Conservation (phyloP, 345 rosid species). For the Rhodomyrtus tomentosa region DNA sequence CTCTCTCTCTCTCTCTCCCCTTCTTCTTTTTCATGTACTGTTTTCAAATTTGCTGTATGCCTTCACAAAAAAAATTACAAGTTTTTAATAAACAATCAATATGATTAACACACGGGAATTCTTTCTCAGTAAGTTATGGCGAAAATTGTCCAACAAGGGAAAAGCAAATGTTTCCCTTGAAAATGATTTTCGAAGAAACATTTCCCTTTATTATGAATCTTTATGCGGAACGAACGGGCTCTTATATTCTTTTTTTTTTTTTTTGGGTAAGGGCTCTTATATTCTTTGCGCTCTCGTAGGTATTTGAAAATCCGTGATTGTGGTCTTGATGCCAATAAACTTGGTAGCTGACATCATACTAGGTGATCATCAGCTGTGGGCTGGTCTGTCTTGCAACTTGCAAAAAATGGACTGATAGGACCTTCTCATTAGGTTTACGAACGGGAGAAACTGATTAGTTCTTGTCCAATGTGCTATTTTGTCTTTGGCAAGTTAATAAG, state of each 20-base stretch:
- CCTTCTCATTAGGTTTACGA: not conserved
- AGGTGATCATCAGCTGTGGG: not conserved
- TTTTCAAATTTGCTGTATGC: not conserved
- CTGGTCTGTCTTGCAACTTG: not conserved
- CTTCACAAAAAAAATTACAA: not conserved
- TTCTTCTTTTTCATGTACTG: not conserved
- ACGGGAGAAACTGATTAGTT: not conserved
- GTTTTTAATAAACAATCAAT: not conserved
- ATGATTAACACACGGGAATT: not conserved
- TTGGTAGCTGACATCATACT: not conserved
- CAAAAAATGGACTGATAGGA: not conserved
- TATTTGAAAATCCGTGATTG: not conserved
- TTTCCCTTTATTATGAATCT: not conserved
- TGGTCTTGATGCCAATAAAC: not conserved
- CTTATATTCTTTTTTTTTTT: not conserved
- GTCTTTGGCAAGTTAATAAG: not conserved
- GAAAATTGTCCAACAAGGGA: not conserved
- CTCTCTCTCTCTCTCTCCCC: not conserved
- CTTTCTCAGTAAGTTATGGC: not conserved
- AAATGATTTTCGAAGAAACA: not conserved
- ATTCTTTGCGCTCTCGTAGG: not conserved
- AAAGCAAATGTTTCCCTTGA: not conserved
- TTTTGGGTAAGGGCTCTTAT: not conserved
- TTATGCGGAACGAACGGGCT: not conserved
- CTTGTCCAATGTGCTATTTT: not conserved